Conservation (phyloP, 805 yeast species). For the Spathaspora boniae region DNA sequence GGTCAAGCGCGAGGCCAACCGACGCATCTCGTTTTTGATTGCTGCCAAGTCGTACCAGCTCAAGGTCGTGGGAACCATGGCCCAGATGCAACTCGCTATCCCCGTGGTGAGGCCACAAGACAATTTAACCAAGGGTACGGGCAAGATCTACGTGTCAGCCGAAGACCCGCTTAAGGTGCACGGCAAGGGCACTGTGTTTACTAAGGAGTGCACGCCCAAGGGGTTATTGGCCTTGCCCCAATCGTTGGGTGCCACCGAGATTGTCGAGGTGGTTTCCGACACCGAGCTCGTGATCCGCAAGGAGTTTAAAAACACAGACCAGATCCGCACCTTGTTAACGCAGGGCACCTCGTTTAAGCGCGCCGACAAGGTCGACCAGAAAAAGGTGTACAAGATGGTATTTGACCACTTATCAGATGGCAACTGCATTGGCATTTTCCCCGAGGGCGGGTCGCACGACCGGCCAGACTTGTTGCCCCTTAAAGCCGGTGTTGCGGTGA, state of each 20-base stretch:
- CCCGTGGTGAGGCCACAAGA: slow-evolving; percentile 95
- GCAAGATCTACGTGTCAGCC: slow-evolving; percentile 57
- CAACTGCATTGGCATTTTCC: slow-evolving; percentile 87
- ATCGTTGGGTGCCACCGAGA: slow-evolving; percentile 71
- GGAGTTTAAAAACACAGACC: slow-evolving; percentile 57
- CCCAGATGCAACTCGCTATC: slow-evolving; percentile 74
- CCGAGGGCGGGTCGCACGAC: slow-evolving; percentile 98
- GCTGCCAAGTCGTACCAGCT: slow-evolving; percentile 76
- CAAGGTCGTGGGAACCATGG: slow-evolving; percentile 67
- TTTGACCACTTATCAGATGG: slow-evolving; percentile 80
- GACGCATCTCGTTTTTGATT: slow-evolving; percentile 76
- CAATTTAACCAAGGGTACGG: slow-evolving; percentile 62
- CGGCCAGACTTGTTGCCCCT: slow-evolving; percentile 86
- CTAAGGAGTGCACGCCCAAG: slow-evolving; percentile 54
- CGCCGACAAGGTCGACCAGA: slow-evolving; percentile 85
- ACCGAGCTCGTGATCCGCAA: slow-evolving; percentile 64
- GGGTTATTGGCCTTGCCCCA: slow-evolving; percentile 78
- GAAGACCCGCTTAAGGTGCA: slow-evolving; percentile 50
- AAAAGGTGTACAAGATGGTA: slow-evolving; percentile 76
- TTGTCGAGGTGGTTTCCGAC: slow-evolving; percentile 66
- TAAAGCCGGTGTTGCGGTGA: slow-evolving; percentile 96
- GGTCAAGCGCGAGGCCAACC: slow-evolving; percentile 60
- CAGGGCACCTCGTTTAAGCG: slow-evolving; percentile 59
- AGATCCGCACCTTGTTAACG: slow-evolving; percentile 41
- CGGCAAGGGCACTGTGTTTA: slow-evolving; percentile 69